Evolutionary conservation across 306 rosid species (phyloP).

Genomic region (Inga leiocalycina): DNA sequence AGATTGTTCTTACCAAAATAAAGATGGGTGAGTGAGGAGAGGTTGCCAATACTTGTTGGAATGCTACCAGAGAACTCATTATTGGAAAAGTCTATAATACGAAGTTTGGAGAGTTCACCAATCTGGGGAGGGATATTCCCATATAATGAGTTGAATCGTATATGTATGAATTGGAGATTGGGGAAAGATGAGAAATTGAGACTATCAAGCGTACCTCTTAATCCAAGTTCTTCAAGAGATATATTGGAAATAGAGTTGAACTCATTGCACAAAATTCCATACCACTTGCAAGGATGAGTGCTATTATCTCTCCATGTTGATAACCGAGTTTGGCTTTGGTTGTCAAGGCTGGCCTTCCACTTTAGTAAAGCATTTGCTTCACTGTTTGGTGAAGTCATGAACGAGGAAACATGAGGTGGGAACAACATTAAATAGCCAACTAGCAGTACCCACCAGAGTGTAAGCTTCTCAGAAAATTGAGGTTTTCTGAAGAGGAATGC

Average conservation of each 20-base stretch:
- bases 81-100: no score
- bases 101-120: background rate
- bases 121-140: background rate
- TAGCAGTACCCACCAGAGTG: no score
- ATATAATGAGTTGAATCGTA: background rate
- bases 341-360: no score
- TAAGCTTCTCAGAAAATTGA: no score
- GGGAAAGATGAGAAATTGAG: background rate
- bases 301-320: background rate
- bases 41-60: no score
- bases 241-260: background rate
- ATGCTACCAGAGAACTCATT: no score
- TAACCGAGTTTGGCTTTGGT: no score
- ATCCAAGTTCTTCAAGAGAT: background rate
- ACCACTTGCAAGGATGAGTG: background rate
- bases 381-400: no score
- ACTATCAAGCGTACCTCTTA: background rate
- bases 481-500: no score
- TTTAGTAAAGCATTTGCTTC: no score
- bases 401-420: no score
- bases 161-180: background rate
- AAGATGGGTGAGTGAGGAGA: background rate
- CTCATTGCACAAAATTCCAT: background rate
- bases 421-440: no score
- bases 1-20: fast-evolving